phyloP scores from a whole-genome alignment of 2,329 filamentous ascomycete species.

The Cytospora schulzeri region DNA sequence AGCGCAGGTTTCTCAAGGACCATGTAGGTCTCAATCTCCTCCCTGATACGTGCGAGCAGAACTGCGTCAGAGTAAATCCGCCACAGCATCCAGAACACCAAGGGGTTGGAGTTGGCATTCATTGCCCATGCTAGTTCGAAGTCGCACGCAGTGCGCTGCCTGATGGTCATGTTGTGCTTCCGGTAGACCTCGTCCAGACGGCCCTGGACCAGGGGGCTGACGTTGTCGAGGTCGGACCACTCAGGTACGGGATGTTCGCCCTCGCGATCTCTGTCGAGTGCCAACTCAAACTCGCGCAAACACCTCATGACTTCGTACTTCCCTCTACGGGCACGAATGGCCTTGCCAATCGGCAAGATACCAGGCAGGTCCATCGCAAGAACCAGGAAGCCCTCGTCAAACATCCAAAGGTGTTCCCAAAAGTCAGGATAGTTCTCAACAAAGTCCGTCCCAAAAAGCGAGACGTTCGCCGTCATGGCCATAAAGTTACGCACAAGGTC shows the following conservation, averaged over 20 bases:
- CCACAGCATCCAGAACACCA: conserved; percentile 46
- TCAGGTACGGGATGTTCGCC: conserved; percentile 37
- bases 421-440: conserved; percentile 44
- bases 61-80: conserved; percentile 44
- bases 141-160: conserved; percentile 40
- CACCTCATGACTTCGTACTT: conserved; percentile 34
- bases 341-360: conserved; percentile 38
- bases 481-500: conserved; percentile 41
- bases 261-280: conserved; percentile 39
- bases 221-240: conserved; percentile 43
- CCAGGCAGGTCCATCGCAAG: conserved; percentile 37
- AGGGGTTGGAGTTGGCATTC: conserved; percentile 42
- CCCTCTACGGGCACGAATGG: conserved; percentile 38
- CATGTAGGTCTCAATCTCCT: conserved; percentile 41
- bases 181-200: conserved; percentile 30
- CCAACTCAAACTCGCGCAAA: conserved; percentile 40
- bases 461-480: conserved; percentile 38
- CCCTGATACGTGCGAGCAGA: conserved; percentile 42
- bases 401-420: conserved; percentile 42
- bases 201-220: conserved; percentile 38
- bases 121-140: conserved; percentile 42
- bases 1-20: conserved; percentile 38
- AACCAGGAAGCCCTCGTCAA: conserved; percentile 39
- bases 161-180: conserved; percentile 35
- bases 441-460: conserved; percentile 45